Base-by-base conservation (phyloP, 2,329 filamentous ascomycete genomes). In the Emmonsiellopsis sp. region DNA sequence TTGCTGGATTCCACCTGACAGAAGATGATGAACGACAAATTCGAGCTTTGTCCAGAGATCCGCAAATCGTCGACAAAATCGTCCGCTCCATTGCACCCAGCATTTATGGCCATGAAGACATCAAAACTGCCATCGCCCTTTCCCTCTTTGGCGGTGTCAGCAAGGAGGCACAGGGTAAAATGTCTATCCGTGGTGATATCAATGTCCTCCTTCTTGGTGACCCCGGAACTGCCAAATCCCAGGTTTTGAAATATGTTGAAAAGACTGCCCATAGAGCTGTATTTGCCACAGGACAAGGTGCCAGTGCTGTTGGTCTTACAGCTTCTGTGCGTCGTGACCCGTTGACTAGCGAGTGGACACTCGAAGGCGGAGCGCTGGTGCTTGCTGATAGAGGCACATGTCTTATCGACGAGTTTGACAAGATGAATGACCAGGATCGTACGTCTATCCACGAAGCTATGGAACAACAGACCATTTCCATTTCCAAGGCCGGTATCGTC, bases 391-490 rank as follows among this genome's bases (percentile, higher is more conserved):
- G 88, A 60, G 93, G 93, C 42, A 95, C 89, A 13, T 97, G 93
- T 65, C 78, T 98, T 33, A 98, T 98, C 58, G 93, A 98, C 64
- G 93, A 98, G 72, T 98, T 98, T 63, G 93, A 98, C 80, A 98
- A 98, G 79, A 98, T 98, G 93, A 97, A 97, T 69, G 93, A 98
- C 68, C 90, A 97, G 67, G 93, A 98, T 70, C 84, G 93, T 59
- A 97, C 93, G 1, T 95, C 90, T 6, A 98, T 98, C 62, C 93
- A 98, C 79, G 93, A 98, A 77, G 93, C 93, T 56, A 98, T 98
- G 93, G 93, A 98, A 71, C 93, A 98, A 72, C 93, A 98, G 73
- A 98, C 93, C 1, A 98, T 98, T 61, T 97, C 92, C 56, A 98
- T 98, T 65, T 95, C 90, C 59, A 98, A 98, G 69, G 93, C 93